Evolutionary conservation across 1,284 basidiomycete genomes (phyloP), one percentile per base, ranked within the genome.

Genomic region (Ceratobasidium theobromae): DNA sequence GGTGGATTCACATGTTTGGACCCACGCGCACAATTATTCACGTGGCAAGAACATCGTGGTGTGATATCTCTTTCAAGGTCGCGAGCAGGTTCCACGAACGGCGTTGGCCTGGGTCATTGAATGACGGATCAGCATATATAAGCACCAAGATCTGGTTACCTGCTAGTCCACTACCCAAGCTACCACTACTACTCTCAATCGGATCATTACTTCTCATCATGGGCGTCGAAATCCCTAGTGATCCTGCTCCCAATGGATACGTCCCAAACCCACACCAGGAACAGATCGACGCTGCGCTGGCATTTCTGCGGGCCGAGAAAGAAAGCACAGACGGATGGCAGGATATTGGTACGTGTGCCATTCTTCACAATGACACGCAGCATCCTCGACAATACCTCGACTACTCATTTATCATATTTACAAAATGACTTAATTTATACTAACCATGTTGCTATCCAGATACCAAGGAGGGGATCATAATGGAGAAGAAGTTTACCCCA

Each of bases 401-500:
- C 55, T 16, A n/a, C n/a, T 41, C 33, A n/a, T 40, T 16, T 27
- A 16, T 30, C 25, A n/a, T n/a, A n/a, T n/a, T n/a, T n/a, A n/a
- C n/a, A n/a, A n/a, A n/a, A n/a, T n/a, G n/a, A n/a, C n/a, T n/a
- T n/a, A n/a, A n/a, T n/a, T n/a, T n/a, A n/a, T n/a, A n/a, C n/a
- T n/a, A n/a, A n/a, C n/a, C n/a, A n/a, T n/a, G n/a, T n/a, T n/a
- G n/a, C n/a, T n/a, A n/a, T n/a, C 16, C 38, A 70, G 69, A 53
- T 35, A 58, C 53, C 16, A 67, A 70, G 65, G 65, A 67, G 16
- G 69, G 66, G 11, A 67, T 71, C 46, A 46, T 57, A 25, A 60
- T 68, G 30, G 69, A 71, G 60, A 71, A 71, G 65, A 71, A 71
- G 35, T 32, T 14, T 25, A 40, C 66, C 23, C 40, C 57, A 12